Base-by-base conservation (phyloP, 768 basidiomycete genomes). In the Leccinellum luteum region DNA sequence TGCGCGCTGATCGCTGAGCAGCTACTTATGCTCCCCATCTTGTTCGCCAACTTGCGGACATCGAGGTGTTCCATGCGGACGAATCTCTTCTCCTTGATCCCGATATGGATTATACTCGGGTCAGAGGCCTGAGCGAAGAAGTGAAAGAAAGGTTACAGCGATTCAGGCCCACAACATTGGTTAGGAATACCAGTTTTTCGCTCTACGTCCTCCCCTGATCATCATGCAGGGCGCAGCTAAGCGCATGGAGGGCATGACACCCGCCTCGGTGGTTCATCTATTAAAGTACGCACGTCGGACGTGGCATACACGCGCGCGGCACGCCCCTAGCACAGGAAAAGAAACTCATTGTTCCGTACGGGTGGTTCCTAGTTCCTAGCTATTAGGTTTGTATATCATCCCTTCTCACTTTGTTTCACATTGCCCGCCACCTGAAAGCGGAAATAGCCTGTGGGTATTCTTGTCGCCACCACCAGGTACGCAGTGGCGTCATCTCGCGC, bases 201-300 rank as follows among this genome's bases (percentile, higher is more conserved):
- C 19, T 45, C 27, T 32, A 43, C n/a, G 0, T 32, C 28, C 8
- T 47, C 7, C 13, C 32, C 55, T 48, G 52, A 57, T 56, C 13
- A 51, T 48, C 3, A 5, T 54, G 30, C n/a, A 94, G 92, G 93
- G 93, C n/a, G 89, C 89, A 4, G 94, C 90, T 15, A 94, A 93
- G 70, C 78, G 93, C 27, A 93, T 95, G 85, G 93, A 95, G 68
- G 94, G 94, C 8, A 91, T 95, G 83, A 96, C 94, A 3, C 93
- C 93, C 2, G 80, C 86, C 0, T 83, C 85, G 1, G 74, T 89
- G n/a, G 78, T 92, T 13, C 77, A 78, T 41, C 69, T 95, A 25
- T 74, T 94, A 60, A 82, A 80, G 63, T 80, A 90, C 67, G 85
- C 89, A 50, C 76, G 70, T 53, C 71, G 76, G 55, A 74, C 69